Evolutionary conservation across 1,139 yeast genomes (phyloP).

Genomic region (Zygosaccharomyces sapae): DNA sequence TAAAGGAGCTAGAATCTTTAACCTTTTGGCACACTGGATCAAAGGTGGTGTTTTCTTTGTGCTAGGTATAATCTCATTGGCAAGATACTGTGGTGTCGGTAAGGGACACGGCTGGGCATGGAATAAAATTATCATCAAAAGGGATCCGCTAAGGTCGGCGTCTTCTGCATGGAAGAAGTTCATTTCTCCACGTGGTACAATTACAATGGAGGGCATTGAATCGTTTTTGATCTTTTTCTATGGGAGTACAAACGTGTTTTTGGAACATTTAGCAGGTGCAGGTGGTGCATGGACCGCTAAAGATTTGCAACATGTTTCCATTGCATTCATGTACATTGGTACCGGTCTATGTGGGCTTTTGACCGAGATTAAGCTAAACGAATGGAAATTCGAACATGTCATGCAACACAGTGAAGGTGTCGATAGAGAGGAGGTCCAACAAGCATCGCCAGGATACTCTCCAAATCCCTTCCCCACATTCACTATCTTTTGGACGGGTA

Average conservation of each 20-base stretch:
- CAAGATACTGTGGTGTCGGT: conserved; percentile 83
- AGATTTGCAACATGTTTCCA: conserved; percentile 90
- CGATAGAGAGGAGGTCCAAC: conserved; percentile 30
- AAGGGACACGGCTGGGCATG: conserved; percentile 82
- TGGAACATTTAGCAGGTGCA: conserved; percentile 76
- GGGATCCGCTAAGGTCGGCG: conserved; percentile 38
- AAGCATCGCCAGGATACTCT: conserved; percentile 67
- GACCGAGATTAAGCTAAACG: conserved; percentile 56
- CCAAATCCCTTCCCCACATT: conserved; percentile 93
- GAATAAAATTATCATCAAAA: conserved; percentile 55
- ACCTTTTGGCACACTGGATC: conserved; percentile 87
- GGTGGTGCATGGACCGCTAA: conserved; percentile 87
- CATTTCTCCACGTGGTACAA: conserved; percentile 47
- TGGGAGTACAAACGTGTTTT: conserved; percentile 80
- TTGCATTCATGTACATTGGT: conserved; percentile 91
- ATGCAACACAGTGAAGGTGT: conserved; percentile 27
- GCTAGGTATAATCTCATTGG: conserved; percentile 70
- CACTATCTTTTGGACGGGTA: conserved; percentile 94
- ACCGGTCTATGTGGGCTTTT: conserved; percentile 88
- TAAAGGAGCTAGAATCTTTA: conserved; percentile 61
- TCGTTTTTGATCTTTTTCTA: conserved; percentile 74
- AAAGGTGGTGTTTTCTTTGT: conserved; percentile 87
- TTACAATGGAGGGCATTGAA: conserved; percentile 85
- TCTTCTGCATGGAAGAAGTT: conserved; percentile 3
- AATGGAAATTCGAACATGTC: conserved; percentile 38